A percentile compares a stretch with the other conserved stretches of the same genome.
Conservation (phyloP, 2,329 filamentous ascomycete genomes). For the Colletotrichum caudatum region DNA sequence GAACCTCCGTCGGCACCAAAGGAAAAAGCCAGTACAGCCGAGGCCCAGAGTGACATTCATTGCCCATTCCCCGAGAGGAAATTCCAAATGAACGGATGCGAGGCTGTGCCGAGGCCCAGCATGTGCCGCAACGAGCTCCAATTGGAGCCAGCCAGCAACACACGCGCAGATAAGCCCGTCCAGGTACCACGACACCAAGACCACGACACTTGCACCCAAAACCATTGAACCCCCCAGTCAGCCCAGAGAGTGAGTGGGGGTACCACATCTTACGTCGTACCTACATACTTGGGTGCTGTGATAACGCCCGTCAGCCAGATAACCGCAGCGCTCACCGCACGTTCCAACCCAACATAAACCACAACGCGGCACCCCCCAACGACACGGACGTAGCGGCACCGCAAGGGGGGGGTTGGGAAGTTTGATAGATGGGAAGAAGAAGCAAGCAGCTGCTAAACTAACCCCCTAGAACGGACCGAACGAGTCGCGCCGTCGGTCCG, state of each 20-base stretch:
- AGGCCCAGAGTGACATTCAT: neutral
- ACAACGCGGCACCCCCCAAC: conserved; percentile 6
- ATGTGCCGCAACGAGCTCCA: neutral
- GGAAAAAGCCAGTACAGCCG: neutral
- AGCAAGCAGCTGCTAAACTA: neutral
- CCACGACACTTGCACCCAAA: neutral
- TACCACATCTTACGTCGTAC: neutral
- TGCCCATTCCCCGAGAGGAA: neutral
- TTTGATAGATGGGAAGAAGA: neutral
- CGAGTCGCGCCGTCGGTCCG: neutral
- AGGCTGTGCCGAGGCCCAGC: conserved; percentile 38
- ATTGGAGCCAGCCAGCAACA: neutral
- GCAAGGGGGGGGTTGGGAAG: neutral
- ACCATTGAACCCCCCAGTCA: conserved; percentile 21
- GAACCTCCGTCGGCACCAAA: neutral
- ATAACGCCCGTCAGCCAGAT: neutral
- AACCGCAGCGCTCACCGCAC: neutral
- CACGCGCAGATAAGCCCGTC: neutral
- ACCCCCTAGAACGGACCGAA: too few relatives aligned
- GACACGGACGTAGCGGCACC: neutral
- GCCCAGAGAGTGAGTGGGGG: conserved; percentile 15
- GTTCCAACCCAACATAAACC: conserved; percentile 12
- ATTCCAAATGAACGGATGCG: neutral
- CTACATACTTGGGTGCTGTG: neutral
- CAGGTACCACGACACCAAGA: conserved; percentile 1